These are phyloP conservation scores for Fraxinus excelsior DNA, from an alignment of 257 asterid species.

Conservation along the genomic window DNA sequence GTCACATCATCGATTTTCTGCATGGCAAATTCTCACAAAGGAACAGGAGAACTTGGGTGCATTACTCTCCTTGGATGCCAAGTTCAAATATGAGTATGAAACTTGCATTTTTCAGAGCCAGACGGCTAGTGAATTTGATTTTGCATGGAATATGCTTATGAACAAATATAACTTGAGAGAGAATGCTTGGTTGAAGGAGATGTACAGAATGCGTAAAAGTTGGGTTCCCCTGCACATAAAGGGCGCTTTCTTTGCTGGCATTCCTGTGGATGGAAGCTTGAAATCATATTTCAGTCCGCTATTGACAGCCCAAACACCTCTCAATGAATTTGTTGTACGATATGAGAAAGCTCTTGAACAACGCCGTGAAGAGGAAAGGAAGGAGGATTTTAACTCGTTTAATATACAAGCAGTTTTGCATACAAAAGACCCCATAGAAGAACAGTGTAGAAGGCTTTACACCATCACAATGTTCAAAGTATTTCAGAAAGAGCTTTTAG, in stretches of 20 bases:
- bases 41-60: conserved; percentile 75
- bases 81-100: conserved; percentile 82
- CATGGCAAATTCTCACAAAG: conserved; percentile 70
- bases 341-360: conserved; percentile 82
- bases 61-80: conserved; percentile 61
- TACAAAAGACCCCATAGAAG: conserved; percentile 96
- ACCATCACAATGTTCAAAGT: conserved; percentile 74
- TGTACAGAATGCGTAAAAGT: conserved; percentile 74
- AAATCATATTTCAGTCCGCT: conserved; percentile 64
- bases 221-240: conserved; percentile 79
- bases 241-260: conserved; percentile 88
- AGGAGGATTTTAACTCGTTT: conserved; percentile 81
- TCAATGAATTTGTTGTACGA: conserved; percentile 58
- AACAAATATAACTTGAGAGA: conserved; percentile 67
- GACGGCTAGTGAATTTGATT: conserved; percentile 73
- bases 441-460: conserved; percentile 85
- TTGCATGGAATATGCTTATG: conserved; percentile 77
- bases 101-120: conserved; percentile 75
- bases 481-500: conserved; percentile 91
- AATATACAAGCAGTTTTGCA: conserved; percentile 73
- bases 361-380: conserved; percentile 80
- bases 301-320: conserved; percentile 66
- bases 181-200: conserved; percentile 74
- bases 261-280: conserved; percentile 77
- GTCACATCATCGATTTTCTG: conserved; percentile 74